Evolutionary conservation across 1,284 basidiomycete species (phyloP), one percentile per base, ranked within the genome.

Genomic region (Amylostereum chailletii): DNA sequence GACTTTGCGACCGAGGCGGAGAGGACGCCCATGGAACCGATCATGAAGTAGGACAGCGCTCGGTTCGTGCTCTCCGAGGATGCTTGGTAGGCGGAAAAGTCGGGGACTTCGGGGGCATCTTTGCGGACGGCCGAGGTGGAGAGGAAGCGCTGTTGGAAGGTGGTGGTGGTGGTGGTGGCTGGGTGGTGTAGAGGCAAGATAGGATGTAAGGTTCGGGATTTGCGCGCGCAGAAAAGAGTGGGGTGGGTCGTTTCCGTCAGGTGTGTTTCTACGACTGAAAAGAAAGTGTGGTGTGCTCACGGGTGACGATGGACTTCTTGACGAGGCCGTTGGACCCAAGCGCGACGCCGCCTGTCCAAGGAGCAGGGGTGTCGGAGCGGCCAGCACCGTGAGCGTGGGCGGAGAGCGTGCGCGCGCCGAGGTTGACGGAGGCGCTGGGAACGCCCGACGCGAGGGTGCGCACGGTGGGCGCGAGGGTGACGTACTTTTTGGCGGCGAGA

Each of bases 21-120:
- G 65, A 99, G 80, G 58, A 97, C 79, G 67, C 96, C 96, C 65
- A 98, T 81, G 44, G 92, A 85, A 58, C 96, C 96, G 64, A 99
- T 88, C 89, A 97, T 92, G 71, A 98, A 91, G 78, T 99, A 99
- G 37, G 90, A 90, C 53, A 97, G 74, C 52, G 89, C 85, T 60
- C 90, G 87, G 77, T 92, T 92, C 55, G 69, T 74, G 46, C 77
- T 72, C 43, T 81, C 73, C 56, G 83, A 78, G 63, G 80, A 76
- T 47, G 86, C 76, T 59, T 86, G 83, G 76, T 98, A 98, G 44
- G 79, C 70, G 50, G 81, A 79, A 66, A 90, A 94, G 75, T 98
- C 86, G 58, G 96, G 95, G 29, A 96, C 90, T 56, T 90, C 75
- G 48, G 83, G 79, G 30, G 81, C 81, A 57, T 83, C 81, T 55